Percentiles rank a stretch among this genome's conserved stretches.
Evolutionary conservation across 1,284 basidiomycete genomes (phyloP).

Genomic region (Ustilago shanxiensis): DNA sequence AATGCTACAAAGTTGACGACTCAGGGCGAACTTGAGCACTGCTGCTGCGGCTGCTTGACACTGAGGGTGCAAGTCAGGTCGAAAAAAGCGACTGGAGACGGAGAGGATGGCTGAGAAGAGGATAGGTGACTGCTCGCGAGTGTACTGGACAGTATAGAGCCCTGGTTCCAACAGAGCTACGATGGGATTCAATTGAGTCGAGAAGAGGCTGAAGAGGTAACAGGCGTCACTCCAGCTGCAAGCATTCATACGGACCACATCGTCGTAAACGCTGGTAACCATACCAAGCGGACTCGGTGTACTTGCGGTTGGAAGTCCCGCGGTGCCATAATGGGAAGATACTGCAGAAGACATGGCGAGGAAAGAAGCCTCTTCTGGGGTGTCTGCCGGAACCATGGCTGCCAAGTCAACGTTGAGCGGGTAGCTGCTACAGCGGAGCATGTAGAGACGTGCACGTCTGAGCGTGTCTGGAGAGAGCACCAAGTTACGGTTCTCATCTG

Average conservation of each 20-base stretch:
- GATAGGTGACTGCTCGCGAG: constrained; percentile 81
- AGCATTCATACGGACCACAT: constrained; percentile 28
- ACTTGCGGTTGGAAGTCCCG: constrained; percentile 4
- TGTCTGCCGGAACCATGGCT: not conserved
- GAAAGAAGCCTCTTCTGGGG: constrained; percentile 5
- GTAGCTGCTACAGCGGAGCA: constrained; percentile 39
- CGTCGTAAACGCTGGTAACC: constrained; percentile 38
- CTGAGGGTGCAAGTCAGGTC: constrained; percentile 76
- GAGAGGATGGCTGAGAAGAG: constrained; percentile 84
- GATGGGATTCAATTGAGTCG: constrained; percentile 51
- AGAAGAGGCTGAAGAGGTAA: constrained; percentile 38
- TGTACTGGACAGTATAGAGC: constrained; percentile 73
- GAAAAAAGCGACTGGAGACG: constrained; percentile 87
- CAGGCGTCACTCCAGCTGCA: constrained; percentile 38
- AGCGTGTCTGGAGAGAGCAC: constrained; percentile 29
- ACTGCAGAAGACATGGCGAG: not conserved
- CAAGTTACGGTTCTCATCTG: constrained; percentile 38
- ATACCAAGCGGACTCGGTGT: constrained; percentile 10
- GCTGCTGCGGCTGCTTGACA: constrained; percentile 79
- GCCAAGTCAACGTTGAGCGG: constrained; percentile 34
- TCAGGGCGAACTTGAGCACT: constrained; percentile 78
- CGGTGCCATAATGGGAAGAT: not conserved
- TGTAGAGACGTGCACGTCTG: constrained; percentile 14
- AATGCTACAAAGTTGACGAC: constrained; percentile 81
- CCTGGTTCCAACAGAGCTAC: constrained; percentile 68